Evolutionary conservation across 805 yeast genomes (phyloP), one percentile per base, ranked within the genome.

Genomic region (Saturnispora ahearnii): DNA sequence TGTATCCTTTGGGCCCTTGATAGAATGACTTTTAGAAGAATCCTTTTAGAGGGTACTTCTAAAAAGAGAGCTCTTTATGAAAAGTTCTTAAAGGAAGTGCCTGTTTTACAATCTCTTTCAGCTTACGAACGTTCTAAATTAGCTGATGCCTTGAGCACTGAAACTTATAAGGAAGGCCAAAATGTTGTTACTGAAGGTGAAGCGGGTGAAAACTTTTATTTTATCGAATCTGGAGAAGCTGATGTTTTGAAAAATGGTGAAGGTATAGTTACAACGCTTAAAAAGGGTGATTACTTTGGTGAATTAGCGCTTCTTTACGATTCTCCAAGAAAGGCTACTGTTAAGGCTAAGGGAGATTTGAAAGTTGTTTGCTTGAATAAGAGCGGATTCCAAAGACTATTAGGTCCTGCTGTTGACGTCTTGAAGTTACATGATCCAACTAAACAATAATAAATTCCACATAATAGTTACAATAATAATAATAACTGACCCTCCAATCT

Each of bases 361-460:
- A 86, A 86, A 60, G 95, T 90, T 37, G 98, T 95, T n/a, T 84
- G 93, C 3, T 75, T 93, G 59, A 95, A 87, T 54, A 88, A 91
- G 70, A 78, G 84, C 54, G 98, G 96, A 0, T 93, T 93, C 73
- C 90, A 88, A 68, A 81, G 98, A 67, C 74, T 93, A 58, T 74
- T 93, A 55, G 99, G 99, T 2, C 96, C 96, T 33, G 96, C 89
- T 2, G 95, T 89, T 22, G 95, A 86, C 51, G 88, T 87, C 41
- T 76, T 90, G 62, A 84, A 86, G 67, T 72, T 82, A 52, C 88
- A 87, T 61, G 96, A 88, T 66, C 97, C 97, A 48, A 84, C 88
- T 28, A 67, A 63, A 28, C 24, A 46, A 32, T 32, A 12, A 44
- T 32, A 12, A 44, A 33, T 32, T 44, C 29, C n/a, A 12, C 5